Evolutionary conservation across 2,329 filamentous ascomycete genomes (phyloP).

Genomic region (Neopestalotiopsis clavispora): DNA sequence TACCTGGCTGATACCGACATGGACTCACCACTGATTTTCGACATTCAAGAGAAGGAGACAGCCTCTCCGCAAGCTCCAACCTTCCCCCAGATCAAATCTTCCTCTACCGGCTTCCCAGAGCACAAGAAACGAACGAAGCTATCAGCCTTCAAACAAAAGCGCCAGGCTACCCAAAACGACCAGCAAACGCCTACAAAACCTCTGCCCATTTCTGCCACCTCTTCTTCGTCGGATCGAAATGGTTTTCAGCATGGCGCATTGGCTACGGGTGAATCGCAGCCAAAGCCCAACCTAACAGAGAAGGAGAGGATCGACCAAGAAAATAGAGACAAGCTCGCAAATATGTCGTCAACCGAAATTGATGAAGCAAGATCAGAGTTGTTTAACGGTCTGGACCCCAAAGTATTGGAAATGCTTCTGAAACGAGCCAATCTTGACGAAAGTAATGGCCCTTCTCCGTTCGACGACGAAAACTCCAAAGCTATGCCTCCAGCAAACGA

Average conservation of each 20-base stretch:
- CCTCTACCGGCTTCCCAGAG: slow-evolving; percentile 79
- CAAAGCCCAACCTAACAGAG: slow-evolving; percentile 58
- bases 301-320: slow-evolving; percentile 79
- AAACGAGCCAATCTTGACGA: slow-evolving; percentile 78
- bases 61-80: slow-evolving; percentile 64
- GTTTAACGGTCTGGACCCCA: slow-evolving; percentile 76
- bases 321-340: slow-evolving; percentile 73
- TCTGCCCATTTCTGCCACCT: slow-evolving; percentile 25
- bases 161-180: slow-evolving; percentile 39
- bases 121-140: slow-evolving; percentile 77
- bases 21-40: slow-evolving; percentile 54
- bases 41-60: slow-evolving; percentile 78
- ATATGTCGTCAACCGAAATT: slow-evolving; percentile 85
- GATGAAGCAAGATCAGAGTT: slow-evolving; percentile 80
- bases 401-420: slow-evolving; percentile 77
- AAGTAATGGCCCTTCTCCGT: slow-evolving; percentile 45
- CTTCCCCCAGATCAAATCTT: slow-evolving; percentile 62
- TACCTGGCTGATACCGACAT: slow-evolving; percentile 13
- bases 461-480: slow-evolving; percentile 38
- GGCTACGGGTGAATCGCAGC: slow-evolving; percentile 14
- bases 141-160: slow-evolving; percentile 81
- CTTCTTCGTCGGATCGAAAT: slow-evolving; percentile 24
- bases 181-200: slow-evolving; percentile 30
- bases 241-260: slow-evolving; percentile 19
- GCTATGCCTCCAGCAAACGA: slow-evolving; percentile 23